Percentiles rank a stretch among this genome's conserved stretches.
Conservation (phyloP, 2,329 filamentous ascomycete species). For the Tolypocladium ovalisporum region DNA sequence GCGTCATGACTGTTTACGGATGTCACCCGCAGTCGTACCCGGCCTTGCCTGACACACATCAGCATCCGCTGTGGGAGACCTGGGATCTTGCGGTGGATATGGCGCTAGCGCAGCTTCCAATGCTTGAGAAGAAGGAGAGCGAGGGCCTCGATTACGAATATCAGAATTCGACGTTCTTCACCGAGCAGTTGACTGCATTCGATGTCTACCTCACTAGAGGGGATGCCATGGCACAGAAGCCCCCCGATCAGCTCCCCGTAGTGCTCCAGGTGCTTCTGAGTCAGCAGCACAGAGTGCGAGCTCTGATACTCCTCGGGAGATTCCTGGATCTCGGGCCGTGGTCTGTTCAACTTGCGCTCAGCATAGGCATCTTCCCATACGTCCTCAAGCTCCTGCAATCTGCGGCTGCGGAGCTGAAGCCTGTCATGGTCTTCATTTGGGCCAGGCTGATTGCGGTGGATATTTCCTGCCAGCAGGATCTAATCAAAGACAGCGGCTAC, state of each 20-base stretch:
- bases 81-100: constrained; percentile 97
- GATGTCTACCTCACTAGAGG: constrained; percentile 86
- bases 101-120: constrained; percentile 80
- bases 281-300: constrained; percentile 85
- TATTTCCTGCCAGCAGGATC: constrained; percentile 81
- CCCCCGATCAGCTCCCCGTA: constrained; percentile 90
- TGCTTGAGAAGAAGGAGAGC: constrained; percentile 67
- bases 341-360: constrained; percentile 95
- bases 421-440: constrained; percentile 99
- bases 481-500: constrained; percentile 94
- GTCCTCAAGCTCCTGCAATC: constrained; percentile 96
- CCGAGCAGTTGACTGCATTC: constrained; percentile 92
- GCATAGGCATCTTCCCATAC: constrained; percentile 97
- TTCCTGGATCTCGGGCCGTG: constrained; percentile 94
- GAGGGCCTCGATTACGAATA: constrained; percentile 78
- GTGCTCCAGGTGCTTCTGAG: constrained; percentile 92
- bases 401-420: constrained; percentile 86
- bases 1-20: constrained; percentile 92
- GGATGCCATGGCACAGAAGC: constrained; percentile 68
- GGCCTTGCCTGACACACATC: constrained; percentile 83
- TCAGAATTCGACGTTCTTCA: constrained; percentile 90
- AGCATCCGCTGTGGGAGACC: constrained; percentile 91
- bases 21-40: constrained; percentile 92
- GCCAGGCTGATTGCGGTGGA: constrained; percentile 91
- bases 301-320: constrained; percentile 80